Base-by-base conservation (phyloP, 2,329 filamentous ascomycete species). In the Botrytis squamosa region DNA sequence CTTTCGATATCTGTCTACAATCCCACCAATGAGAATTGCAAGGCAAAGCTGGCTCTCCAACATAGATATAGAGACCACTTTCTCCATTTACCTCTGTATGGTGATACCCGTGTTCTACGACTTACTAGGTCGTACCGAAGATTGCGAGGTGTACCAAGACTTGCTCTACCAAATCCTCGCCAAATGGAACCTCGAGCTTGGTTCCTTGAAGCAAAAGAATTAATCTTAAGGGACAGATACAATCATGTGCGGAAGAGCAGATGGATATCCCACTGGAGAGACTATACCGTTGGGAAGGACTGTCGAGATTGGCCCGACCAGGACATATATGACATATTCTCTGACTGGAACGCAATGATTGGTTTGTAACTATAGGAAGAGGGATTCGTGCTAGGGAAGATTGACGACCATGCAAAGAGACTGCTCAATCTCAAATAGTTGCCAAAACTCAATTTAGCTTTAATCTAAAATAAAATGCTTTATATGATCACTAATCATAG, bases 211-310 rank as follows among this genome's bases (percentile, higher is more conserved):
- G 25, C 65, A 38, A 38, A 40, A 18, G 46, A 40, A 14, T 29
- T 20, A 8, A 55, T 68, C 4, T 40, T 33, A 33, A 25, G 36
- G 12, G 20, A 49, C 3, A 36, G 29, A 46, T 25, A 10, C 6
- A 36, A 22, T 9, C 29, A 66, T 1, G 10, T 1, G 29, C 44
- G 8, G 20, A 25, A 36, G 5, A 0, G 6, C 0, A 1, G 0
- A 16, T 66, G 63, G 63, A 29, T 20, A 36, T 3, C 0, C 0
- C 4, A 16, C 44, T 66, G 42, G 63, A 18, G 42, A 4, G 9
- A 16, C 5, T 25, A 36, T 36, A 4, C 33, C 3, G 5, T 66
- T 49, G 42, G 18, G 12, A 4, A 66, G 2, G 22, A 7, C 20
- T 36, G 63, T 49, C 0, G 6, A 36, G 20, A 66, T 25, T 66